Conservation (phyloP, 225 moss, liverwort and hornwort genomes). For the Sphagnum contortum region DNA sequence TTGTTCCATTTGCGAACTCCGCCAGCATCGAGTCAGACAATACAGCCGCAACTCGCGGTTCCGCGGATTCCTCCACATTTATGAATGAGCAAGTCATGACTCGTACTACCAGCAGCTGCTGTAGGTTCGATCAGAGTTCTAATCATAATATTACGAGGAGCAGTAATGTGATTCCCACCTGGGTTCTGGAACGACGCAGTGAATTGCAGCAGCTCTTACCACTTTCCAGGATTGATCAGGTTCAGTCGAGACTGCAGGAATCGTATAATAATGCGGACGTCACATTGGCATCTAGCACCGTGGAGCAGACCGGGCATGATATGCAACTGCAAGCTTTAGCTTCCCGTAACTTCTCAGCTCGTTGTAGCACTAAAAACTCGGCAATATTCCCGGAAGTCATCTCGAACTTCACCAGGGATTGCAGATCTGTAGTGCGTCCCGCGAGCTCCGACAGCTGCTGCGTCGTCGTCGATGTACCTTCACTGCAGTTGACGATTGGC, state of each 20-base stretch:
- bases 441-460: background rate
- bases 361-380: no score
- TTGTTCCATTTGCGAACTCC: conserved; percentile 24
- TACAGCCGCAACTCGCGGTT: conserved; percentile 8
- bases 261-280: no score
- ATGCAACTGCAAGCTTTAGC: background rate
- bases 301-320: no score
- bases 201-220: conserved; percentile 17
- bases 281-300: no score
- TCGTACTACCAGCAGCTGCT: conserved; percentile 1
- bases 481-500: conserved; percentile 44
- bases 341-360: no score
- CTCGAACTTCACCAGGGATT: background rate
- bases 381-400: no score
- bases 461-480: conserved; percentile 13
- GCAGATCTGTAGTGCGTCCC: background rate
- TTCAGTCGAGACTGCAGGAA: no score
- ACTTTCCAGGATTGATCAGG: background rate
- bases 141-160: conserved; percentile 16
- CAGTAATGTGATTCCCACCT: no score
- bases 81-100: conserved; percentile 8
- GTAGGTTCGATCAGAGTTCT: background rate
- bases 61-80: conserved; percentile 7
- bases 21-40: conserved; percentile 19
- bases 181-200: conserved; percentile 1